Evolutionary conservation across 2,329 filamentous ascomycete genomes (phyloP), one percentile per base, ranked within the genome.

Genomic region (Colletotrichum euphorbiae): DNA sequence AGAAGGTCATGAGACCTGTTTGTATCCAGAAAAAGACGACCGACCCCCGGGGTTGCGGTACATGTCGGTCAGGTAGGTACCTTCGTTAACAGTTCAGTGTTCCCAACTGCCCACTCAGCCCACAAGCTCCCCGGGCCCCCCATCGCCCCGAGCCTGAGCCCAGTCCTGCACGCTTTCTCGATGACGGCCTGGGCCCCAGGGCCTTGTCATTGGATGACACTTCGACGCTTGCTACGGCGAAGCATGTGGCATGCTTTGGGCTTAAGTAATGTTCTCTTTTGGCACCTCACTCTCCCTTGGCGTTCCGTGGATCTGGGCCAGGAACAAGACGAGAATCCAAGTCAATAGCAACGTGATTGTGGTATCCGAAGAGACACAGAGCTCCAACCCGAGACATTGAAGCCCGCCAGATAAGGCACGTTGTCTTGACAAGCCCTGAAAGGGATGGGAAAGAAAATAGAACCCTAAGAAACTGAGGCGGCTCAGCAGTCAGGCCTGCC

Each of bases 1-100:
- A 50, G 36, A 21, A 57, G 70, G 70, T 71, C 70, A 71, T 71
- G 70, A 66, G 70, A 71, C 69, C 70, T 66, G 59, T 61, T 63
- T 69, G 70, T 68, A 69, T 66, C 69, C 65, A 71, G 63, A 70
- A 68, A 61, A 64, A 55, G 59, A 65, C 62, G 51, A 59, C 50
- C 51, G 56, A 68, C 65, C 59, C 63, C 64, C 59, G 61, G 68
- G 40, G 60, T 57, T 55, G 58, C 59, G 50, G 46, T 60, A 45
- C 56, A 69, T 51, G 52, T 54, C 36, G 43, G 28, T 28, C 21
- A 61, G 52, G 62, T 69, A 61, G 52, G 62, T 69, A 62, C 68
- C 68, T 55, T 43, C 21, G 50, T 36, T 48, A 56, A 70, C 48
- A 61, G 42, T 56, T 51, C 62, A 38, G 5, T 38, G 24, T 52